Base-by-base conservation (phyloP, 495 filamentous ascomycete species). In the Penicillium cinerascens region DNA sequence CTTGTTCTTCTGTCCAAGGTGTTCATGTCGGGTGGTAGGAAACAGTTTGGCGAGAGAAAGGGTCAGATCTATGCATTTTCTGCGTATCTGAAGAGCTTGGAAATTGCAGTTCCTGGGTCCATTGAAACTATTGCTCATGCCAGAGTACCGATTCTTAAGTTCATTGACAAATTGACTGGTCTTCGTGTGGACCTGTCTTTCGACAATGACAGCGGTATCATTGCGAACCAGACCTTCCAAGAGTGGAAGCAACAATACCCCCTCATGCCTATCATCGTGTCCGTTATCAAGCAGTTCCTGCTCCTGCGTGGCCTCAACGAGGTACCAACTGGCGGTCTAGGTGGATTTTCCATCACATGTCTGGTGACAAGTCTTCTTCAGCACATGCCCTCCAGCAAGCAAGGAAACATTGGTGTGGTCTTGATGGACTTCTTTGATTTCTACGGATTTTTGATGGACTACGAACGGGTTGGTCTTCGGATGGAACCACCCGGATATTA, bases 71-170 rank as follows among this genome's bases (percentile, higher is more conserved):
- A 74, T 45, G 68, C 67, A 6, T 81, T 93, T 50, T 67, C 68
- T 6, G 52, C 58, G 4, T 72, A 79, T 27, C 59, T 97, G 2
- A 62, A 73, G 47, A 51, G 60, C 1, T 46, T 70, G 2, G 69
- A 76, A 4, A 66, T 89, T 17, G 74, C 82, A 4, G 66, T 75
- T 3, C 57, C 67, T 4, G 67, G 77, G 18, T 74, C 81, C 1
- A 68, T 88, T 13, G 78, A 87, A 54, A 70, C 85, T 18, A 88
- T 98, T 42, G 43, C 76, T 0, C 72, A 76, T 49, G 93, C 95
- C 10, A 89, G 87, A 63, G 93, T 98, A 4, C 93, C 93, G 0
- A 82, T 98, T n/a, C 74, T 97, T 64, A 98, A 98, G 61, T 97
- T 85, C 57, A 70, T 88, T 27, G 92, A 97, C 52, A 71, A 65